Percentiles rank a stretch among this genome's conserved stretches.
phyloP scores from a whole-genome alignment of 495 filamentous ascomycete genomes.

The Penicillium subrubescens region DNA sequence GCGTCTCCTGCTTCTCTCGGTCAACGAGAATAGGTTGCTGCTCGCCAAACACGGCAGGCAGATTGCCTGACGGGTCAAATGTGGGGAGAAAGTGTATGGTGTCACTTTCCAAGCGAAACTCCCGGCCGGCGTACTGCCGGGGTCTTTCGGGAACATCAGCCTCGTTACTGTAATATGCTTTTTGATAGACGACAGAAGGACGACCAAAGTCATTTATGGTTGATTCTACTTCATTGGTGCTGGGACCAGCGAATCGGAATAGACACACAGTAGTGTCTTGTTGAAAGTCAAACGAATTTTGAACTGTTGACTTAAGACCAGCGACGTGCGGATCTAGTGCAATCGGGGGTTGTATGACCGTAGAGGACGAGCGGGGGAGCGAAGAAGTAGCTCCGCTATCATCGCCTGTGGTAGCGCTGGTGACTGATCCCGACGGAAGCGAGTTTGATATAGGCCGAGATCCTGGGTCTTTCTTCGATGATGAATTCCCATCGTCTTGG shows the following conservation, averaged over 20 bases:
- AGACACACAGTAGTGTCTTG: slow-evolving; percentile 22
- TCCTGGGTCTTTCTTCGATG: slow-evolving; percentile 37
- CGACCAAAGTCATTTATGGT: slow-evolving; percentile 38
- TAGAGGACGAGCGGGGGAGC: slow-evolving; percentile 26
- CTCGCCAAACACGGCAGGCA: slow-evolving; percentile 56
- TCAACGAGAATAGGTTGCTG: slow-evolving; percentile 49
- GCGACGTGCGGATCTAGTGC: slow-evolving; percentile 25
- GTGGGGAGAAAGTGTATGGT: slow-evolving; percentile 74
- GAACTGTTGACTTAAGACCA: slow-evolving; percentile 26
- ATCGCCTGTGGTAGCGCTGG: slow-evolving; percentile 9
- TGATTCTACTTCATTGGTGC: slow-evolving; percentile 28
- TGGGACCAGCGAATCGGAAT: slow-evolving; percentile 32
- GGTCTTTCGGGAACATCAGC: slow-evolving; percentile 77
- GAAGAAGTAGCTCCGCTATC: slow-evolving; percentile 17
- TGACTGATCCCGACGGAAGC: slow-evolving; percentile 15
- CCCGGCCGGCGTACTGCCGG: slow-evolving; percentile 85
- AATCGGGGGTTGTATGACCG: slow-evolving; percentile 9
- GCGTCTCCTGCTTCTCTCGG: slow-evolving; percentile 49
- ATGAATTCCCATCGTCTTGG: slow-evolving; percentile 56
- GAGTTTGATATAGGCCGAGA: slow-evolving; percentile 22
- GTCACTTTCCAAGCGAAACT: slow-evolving; percentile 78
- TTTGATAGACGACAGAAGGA: slow-evolving; percentile 73
- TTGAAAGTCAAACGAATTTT: slow-evolving; percentile 35
- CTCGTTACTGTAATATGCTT: slow-evolving; percentile 86
- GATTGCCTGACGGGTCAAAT: slow-evolving; percentile 70